These are phyloP conservation scores for Neurospora sp. DNA, from an alignment of 495 filamentous ascomycete species.

Conservation along the genomic window DNA sequence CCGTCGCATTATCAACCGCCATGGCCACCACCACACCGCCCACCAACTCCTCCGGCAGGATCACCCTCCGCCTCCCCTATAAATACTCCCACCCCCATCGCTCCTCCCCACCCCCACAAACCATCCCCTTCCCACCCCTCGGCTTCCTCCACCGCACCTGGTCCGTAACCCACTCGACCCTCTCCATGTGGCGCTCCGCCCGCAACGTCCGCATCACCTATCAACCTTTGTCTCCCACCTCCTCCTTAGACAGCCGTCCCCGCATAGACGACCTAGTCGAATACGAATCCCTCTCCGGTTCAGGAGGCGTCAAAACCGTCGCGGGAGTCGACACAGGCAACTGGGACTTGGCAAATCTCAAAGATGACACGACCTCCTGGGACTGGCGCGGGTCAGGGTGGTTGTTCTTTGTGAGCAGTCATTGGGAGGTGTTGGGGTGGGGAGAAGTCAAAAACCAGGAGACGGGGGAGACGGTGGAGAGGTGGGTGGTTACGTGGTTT, in stretches of 20 bases:
- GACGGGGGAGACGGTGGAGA: slow-evolving; percentile 27
- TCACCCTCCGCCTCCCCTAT: slow-evolving; percentile 34
- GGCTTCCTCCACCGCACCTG: slow-evolving; percentile 57
- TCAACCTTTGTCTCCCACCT: slow-evolving; percentile 31
- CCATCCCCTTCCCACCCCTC: slow-evolving; percentile 42
- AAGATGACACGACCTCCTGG: slow-evolving; percentile 37
- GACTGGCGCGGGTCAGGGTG: slow-evolving; percentile 63
- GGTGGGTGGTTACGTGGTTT: slow-evolving; percentile 69
- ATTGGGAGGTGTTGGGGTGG: slow-evolving; percentile 69
- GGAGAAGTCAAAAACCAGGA: slow-evolving; percentile 33
- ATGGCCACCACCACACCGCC: slow-evolving; percentile 1
- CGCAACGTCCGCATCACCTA: slow-evolving; percentile 73
- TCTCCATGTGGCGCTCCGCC: slow-evolving; percentile 62
- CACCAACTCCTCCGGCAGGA: background rate
- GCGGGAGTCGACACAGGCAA: slow-evolving; percentile 52
- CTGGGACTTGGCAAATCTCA: slow-evolving; percentile 9
- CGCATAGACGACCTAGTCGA: slow-evolving; percentile 58
- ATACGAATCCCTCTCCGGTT: slow-evolving; percentile 45
- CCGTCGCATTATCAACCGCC: background rate
- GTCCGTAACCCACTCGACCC: slow-evolving; percentile 67
- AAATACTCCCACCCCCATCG: slow-evolving; percentile 18
- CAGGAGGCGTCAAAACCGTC: slow-evolving; percentile 42
- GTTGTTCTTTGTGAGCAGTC: slow-evolving; percentile 51
- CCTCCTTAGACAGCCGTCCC: slow-evolving; percentile 12
- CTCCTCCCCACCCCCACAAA: slow-evolving; percentile 9